A percentile compares a stretch with the other conserved stretches of the same genome.
Conservation (phyloP, 306 rosid species). For the Ormosia emarginata region DNA sequence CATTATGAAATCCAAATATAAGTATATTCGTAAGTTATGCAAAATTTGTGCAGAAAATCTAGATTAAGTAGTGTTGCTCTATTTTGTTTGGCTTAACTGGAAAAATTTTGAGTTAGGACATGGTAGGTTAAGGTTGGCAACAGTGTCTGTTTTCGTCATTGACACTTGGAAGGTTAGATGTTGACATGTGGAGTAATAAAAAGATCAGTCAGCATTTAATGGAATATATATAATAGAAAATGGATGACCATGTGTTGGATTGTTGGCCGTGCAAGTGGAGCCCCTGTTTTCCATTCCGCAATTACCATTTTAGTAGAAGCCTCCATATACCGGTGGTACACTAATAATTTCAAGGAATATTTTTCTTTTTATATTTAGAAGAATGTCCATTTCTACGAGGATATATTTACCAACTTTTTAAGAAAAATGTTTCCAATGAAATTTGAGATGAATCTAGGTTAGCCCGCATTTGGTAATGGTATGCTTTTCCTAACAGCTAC, state of each 20-base stretch:
- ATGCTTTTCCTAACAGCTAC: too few species aligned
- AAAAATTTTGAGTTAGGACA: not conserved
- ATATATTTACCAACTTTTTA: not conserved
- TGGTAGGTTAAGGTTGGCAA: conserved; percentile 1
- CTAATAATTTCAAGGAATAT: not conserved
- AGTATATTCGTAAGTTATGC: not conserved
- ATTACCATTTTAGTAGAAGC: not conserved
- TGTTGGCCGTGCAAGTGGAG: not conserved
- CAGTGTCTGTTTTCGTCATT: not conserved
- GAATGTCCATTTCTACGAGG: not conserved
- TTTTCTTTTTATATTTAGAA: not conserved
- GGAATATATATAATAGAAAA: not conserved
- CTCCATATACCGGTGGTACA: not conserved
- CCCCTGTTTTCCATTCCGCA: not conserved
- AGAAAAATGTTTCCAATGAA: not conserved
- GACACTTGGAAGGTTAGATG: conserved; percentile 26
- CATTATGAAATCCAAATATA: not conserved
- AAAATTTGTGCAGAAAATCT: not conserved
- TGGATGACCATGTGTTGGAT: conserved; percentile 11
- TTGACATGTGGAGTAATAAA: conserved; percentile 10
- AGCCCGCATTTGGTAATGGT: not conserved
- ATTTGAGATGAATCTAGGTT: not conserved
- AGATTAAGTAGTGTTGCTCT: not conserved
- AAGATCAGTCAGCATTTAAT: conserved; percentile 27
- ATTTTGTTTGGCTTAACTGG: not conserved